A percentile compares a stretch with the other conserved stretches of the same genome.
These are phyloP conservation scores for Ocimum tenuiflorum DNA, from an alignment of 257 asterid species.

Conservation along the genomic window DNA sequence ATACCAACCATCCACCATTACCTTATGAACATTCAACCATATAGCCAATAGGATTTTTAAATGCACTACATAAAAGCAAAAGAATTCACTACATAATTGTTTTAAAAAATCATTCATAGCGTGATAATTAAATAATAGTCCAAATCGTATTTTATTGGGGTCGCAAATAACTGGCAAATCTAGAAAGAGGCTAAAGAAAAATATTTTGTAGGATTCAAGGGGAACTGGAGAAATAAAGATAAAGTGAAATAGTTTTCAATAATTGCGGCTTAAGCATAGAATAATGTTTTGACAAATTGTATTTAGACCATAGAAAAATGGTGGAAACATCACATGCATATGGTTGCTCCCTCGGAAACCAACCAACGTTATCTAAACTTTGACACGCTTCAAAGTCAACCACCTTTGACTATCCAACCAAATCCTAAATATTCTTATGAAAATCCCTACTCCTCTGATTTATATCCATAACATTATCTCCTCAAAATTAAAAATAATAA, in stretches of 20 bases:
- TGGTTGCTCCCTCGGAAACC: conserved; percentile 25
- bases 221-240: background rate
- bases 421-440: conserved; percentile 7
- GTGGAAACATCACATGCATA: background rate
- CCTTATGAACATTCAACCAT: too few species aligned
- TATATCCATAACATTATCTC: background rate
- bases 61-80: too few species aligned
- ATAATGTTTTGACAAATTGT: background rate
- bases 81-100: too few species aligned
- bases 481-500: background rate
- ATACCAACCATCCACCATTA: too few species aligned
- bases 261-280: background rate
- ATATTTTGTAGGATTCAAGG: background rate
- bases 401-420: conserved; percentile 14
- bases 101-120: too few species aligned
- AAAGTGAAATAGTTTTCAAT: background rate
- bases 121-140: too few species aligned
- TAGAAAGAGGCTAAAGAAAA: background rate
- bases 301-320: background rate
- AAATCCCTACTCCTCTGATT: background rate
- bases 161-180: too few species aligned
- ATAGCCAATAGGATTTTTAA: too few species aligned
- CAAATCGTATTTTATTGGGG: too few species aligned
- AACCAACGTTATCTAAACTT: conserved; percentile 16
- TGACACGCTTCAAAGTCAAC: conserved; percentile 29